phyloP scores from a whole-genome alignment of 148 eudicot species.

The Camellia granthamiana region DNA sequence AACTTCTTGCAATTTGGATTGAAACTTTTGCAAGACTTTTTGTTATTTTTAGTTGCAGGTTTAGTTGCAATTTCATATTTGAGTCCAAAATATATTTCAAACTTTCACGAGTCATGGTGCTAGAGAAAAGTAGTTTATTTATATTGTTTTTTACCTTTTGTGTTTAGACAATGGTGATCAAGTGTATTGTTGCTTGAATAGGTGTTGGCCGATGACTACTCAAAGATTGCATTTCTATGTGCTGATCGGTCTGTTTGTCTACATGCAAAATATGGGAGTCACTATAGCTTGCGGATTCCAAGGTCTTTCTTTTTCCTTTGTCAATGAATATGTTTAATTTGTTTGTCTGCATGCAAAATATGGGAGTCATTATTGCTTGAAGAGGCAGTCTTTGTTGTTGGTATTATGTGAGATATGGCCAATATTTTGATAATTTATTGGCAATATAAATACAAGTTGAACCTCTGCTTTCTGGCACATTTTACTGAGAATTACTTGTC shows the following conservation, averaged over 20 bases:
- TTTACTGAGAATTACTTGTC: no score
- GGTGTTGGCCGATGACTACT: conserved; percentile 84
- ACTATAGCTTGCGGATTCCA: conserved; percentile 83
- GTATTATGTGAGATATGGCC: no score
- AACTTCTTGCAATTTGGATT: not conserved
- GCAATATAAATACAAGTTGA: no score
- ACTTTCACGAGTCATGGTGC: not conserved
- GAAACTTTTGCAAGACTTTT: not conserved
- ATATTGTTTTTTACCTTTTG: not conserved
- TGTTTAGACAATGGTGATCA: not conserved
- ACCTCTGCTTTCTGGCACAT: not conserved
- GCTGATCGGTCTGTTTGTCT: conserved; percentile 81
- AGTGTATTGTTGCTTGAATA: conserved; percentile 23
- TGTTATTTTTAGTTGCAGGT: not conserved
- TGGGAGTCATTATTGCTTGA: not conserved
- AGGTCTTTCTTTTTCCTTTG: conserved; percentile 35
- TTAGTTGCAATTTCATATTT: not conserved
- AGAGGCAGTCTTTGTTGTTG: no score
- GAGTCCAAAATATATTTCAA: not conserved
- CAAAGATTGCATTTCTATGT: conserved; percentile 92
- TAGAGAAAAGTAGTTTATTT: not conserved
- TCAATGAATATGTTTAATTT: not conserved
- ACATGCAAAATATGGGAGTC: conserved; percentile 95
- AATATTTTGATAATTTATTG: no score
- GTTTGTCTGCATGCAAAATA: not conserved